Evolutionary conservation across 2,329 filamentous ascomycete genomes (phyloP).

Genomic region (Boeremia exigua): DNA sequence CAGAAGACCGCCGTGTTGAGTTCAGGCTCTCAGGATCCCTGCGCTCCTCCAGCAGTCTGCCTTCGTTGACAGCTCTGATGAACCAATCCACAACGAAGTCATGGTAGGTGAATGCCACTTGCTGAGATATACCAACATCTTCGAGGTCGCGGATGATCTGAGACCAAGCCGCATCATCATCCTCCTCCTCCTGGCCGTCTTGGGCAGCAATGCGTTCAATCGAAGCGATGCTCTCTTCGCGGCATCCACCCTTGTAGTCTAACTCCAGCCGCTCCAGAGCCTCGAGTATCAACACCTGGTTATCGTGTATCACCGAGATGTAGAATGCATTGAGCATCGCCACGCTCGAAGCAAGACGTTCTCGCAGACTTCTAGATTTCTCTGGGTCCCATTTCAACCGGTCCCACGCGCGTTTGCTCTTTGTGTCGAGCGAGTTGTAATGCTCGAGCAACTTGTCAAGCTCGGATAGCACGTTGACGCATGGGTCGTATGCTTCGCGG

Average conservation of each 20-base stretch:
- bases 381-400: constrained; percentile 39
- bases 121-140: constrained; percentile 36
- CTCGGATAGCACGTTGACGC: constrained; percentile 35
- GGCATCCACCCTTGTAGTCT: constrained; percentile 38
- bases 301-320: constrained; percentile 35
- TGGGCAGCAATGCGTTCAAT: constrained; percentile 30
- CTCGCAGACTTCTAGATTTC: constrained; percentile 26
- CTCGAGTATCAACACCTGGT: constrained; percentile 37
- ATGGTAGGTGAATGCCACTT: constrained; percentile 31
- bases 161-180: constrained; percentile 37
- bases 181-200: constrained; percentile 15
- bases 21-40: constrained; percentile 10
- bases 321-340: constrained; percentile 39
- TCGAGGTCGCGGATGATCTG: constrained; percentile 42
- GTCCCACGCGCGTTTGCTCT: constrained; percentile 39
- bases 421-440: constrained; percentile 39
- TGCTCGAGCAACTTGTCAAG: constrained; percentile 33
- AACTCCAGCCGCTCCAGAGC: constrained; percentile 38
- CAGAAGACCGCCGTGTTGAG: constrained; percentile 13
- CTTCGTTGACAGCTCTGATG: constrained; percentile 39
- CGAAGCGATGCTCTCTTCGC: constrained; percentile 37
- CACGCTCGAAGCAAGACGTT: constrained; percentile 32
- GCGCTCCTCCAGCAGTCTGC: constrained; percentile 33
- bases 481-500: constrained; percentile 29
- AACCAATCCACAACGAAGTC: constrained; percentile 42